Evolutionary conservation across 2,329 filamentous ascomycete genomes (phyloP).

Genomic region (Tolypocladium ovalisporum): DNA sequence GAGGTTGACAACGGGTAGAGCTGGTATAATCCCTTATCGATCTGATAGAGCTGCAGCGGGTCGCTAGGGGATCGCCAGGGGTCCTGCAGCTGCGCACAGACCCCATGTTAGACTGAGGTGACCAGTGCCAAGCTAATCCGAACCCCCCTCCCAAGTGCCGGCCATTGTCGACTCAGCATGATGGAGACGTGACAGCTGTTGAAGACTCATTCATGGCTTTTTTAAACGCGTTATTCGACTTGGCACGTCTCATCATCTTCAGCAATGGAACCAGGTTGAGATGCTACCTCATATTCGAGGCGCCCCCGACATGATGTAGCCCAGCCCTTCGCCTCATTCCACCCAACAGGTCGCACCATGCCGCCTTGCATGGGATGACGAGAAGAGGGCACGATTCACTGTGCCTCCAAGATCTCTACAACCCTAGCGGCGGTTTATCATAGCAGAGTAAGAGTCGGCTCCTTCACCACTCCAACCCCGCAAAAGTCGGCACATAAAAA

Average conservation of each 20-base stretch:
- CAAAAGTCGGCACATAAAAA: not conserved
- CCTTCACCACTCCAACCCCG: not conserved
- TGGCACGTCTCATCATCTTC: not conserved
- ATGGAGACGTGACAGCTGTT: too few relatives aligned
- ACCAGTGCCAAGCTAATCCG: not conserved
- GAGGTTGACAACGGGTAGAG: not conserved
- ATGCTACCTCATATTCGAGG: not conserved
- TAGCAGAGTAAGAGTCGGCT: not conserved
- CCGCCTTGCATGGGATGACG: not conserved
- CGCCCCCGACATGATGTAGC: too few relatives aligned
- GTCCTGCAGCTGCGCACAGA: not conserved
- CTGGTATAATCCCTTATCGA: not conserved
- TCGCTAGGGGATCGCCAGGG: not conserved
- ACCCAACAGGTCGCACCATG: too few relatives aligned
- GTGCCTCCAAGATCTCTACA: not conserved
- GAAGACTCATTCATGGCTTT: not conserved
- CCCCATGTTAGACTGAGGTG: not conserved
- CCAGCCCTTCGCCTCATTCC: too few relatives aligned
- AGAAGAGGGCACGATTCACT: not conserved
- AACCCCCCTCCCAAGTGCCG: too few relatives aligned
- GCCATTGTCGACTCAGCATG: too few relatives aligned
- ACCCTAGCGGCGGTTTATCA: not conserved
- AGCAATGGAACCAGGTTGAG: not conserved
- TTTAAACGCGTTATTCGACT: not conserved
- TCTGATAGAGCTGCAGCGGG: not conserved